These are phyloP conservation scores for Suhomyces ambrosiae DNA, from an alignment of 1,139 yeast species.

Conservation along the genomic window DNA sequence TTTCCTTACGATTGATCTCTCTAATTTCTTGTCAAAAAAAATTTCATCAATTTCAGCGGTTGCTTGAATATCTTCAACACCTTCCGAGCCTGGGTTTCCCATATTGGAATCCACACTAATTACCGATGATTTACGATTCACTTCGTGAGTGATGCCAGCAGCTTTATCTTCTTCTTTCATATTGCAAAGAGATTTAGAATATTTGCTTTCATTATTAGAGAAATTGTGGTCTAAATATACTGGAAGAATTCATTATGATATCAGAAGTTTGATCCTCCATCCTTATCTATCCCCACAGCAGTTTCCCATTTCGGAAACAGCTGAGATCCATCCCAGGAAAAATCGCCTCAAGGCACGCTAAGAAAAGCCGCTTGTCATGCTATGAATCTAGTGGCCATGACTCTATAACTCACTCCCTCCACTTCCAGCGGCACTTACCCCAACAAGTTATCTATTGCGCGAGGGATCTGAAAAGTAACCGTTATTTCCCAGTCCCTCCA, in stretches of 20 bases:
- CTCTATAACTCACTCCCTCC: neutral
- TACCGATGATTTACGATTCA: constrained; percentile 12
- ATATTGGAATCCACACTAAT: constrained; percentile 9
- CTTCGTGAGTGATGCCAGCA: constrained; percentile 7
- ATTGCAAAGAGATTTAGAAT: neutral
- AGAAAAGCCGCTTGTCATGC: no score
- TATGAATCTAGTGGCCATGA: neutral
- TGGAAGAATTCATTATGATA: no score
- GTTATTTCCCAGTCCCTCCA: no score
- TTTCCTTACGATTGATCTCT: constrained; percentile 32
- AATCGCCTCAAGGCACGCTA: neutral
- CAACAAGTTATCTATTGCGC: no score
- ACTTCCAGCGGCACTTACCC: no score
- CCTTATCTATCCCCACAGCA: constrained; percentile 11
- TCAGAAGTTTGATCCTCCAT: neutral
- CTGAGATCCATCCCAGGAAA: constrained; percentile 1
- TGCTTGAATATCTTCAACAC: neutral
- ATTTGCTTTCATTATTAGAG: neutral
- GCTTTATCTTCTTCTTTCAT: constrained; percentile 6
- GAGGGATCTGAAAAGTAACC: no score
- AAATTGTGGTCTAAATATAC: constrained; percentile 2
- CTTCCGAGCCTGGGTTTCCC: neutral
- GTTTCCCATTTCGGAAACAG: constrained; percentile 4
- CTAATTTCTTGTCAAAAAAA: constrained; percentile 22
- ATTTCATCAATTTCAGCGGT: constrained; percentile 8